Evolutionary conservation across 2,329 filamentous ascomycete species (phyloP).

Genomic region (Fusarium tjaetaba): DNA sequence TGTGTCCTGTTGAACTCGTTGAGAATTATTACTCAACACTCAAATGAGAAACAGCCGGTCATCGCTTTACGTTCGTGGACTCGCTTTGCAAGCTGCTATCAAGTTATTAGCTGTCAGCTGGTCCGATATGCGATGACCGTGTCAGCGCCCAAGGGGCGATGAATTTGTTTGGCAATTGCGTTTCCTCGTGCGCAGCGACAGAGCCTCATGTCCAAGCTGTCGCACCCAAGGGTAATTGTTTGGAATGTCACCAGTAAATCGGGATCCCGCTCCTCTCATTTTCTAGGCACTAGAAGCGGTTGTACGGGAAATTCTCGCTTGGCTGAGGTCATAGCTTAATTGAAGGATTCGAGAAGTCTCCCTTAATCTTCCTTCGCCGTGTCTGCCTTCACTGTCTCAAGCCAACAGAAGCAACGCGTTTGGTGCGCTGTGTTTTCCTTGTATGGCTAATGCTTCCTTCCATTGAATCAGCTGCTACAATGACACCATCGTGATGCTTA

Average conservation of each 20-base stretch:
- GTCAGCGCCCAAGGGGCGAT: neutral
- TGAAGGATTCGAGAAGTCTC: neutral
- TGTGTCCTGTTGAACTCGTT: accelerated
- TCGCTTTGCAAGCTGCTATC: neutral
- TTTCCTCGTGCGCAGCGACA: neutral
- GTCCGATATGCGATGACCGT: too few species aligned
- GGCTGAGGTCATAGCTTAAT: neutral
- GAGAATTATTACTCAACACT: neutral
- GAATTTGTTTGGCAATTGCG: neutral
- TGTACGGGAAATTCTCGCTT: neutral
- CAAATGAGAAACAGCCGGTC: neutral
- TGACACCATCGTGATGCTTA: neutral
- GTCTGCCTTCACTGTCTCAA: neutral
- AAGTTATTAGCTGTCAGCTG: neutral
- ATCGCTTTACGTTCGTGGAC: neutral
- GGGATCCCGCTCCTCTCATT: too few species aligned
- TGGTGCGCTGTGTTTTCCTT: neutral
- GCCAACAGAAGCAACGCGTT: neutral
- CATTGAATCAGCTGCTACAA: neutral
- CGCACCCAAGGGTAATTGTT: accelerated
- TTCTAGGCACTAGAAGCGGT: neutral
- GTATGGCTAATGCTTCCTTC: neutral
- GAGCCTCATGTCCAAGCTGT: neutral
- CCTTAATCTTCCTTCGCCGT: neutral
- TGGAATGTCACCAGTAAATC: neutral